Evolutionary conservation across 2,329 filamentous ascomycete genomes (phyloP), one percentile per base, ranked within the genome.

Genomic region (Botryotinia narcissicola): DNA sequence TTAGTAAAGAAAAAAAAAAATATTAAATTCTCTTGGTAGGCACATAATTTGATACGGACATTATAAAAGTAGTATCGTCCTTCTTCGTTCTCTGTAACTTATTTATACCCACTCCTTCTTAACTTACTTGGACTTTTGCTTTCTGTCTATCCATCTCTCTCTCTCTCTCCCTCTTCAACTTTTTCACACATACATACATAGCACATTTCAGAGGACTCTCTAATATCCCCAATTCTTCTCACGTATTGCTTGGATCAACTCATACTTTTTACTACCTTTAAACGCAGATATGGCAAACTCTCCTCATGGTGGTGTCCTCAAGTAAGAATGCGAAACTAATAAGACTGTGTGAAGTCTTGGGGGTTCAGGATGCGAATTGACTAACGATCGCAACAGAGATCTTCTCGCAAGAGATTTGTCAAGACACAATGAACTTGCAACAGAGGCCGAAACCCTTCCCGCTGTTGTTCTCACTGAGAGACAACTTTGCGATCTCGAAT

Each of bases 401-500:
- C 90, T 99, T 82, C 89, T 98, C 80, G 95, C 94, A 78, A 92
- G 96, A 85, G 96, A 99, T 89, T 89, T 91, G 76, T 93, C 93
- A 78, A 91, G 92, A 81, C 92, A 96, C 78, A 87, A 87, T 76
- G 87, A 97, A 86, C 92, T 99, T 76, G 86, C 87, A 73, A 89
- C 88, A 64, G 96, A 99, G 86, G 93, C 95, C 60, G 95, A 97
- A 87, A 91, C 82, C 46, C 90, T 98, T 63, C 93, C 94, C 54
- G 93, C 95, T 54, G 87, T 99, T 78, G 86, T 92, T 74, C 90
- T 99, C 78, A 92, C 89, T 70, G 96, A 99, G 88, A 91, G 96
- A 81, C 96, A 99, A 85, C 91, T 99, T 68, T 99, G 96, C 85
- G 96, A 99, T 88, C 88, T 99, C 78, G 96, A 99, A 85, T 86